These are phyloP conservation scores for Licmophora abbreviata DNA, from an alignment of 108 stramenopile genomes.

Conservation along the genomic window DNA sequence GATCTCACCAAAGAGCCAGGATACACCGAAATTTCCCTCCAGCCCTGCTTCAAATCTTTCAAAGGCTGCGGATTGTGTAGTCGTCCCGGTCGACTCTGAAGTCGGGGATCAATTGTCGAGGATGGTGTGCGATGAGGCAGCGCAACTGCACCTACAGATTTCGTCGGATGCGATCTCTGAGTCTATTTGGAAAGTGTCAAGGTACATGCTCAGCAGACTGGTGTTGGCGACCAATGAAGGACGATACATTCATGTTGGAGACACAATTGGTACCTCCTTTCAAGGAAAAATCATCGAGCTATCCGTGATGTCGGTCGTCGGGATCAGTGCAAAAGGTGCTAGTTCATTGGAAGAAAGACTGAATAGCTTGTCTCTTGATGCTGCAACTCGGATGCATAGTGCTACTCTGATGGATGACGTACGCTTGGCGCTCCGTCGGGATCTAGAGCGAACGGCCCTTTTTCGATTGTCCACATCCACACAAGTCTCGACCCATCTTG, in stretches of 20 bases:
- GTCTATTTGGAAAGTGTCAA: too few relatives aligned
- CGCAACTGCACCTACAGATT: not conserved
- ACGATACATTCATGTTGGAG: not conserved
- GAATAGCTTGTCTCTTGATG: not conserved
- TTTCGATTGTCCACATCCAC: too few relatives aligned
- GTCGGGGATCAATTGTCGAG: constrained; percentile 11
- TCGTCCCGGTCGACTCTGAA: constrained; percentile 18
- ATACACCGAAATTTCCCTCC: constrained; percentile 2
- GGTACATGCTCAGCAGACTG: too few relatives aligned
- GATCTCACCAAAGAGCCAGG: constrained; percentile 15
- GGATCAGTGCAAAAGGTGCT: too few relatives aligned
- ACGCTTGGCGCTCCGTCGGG: not conserved
- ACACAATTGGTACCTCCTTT: constrained; percentile 1
- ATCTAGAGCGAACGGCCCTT: constrained; percentile 2
- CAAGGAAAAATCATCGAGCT: not conserved
- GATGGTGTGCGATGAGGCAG: constrained; percentile 13
- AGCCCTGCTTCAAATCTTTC: not conserved
- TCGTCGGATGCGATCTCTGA: too few relatives aligned
- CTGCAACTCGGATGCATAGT: not conserved
- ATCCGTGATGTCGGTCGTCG: too few relatives aligned
- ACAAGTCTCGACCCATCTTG: too few relatives aligned
- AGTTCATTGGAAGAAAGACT: too few relatives aligned
- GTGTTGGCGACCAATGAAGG: too few relatives aligned
- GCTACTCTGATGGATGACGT: not conserved
- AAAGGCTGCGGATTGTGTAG: constrained; percentile 6